These are phyloP conservation scores for Aspergillus fructus DNA, from an alignment of 2,329 filamentous ascomycete species.

Conservation along the genomic window DNA sequence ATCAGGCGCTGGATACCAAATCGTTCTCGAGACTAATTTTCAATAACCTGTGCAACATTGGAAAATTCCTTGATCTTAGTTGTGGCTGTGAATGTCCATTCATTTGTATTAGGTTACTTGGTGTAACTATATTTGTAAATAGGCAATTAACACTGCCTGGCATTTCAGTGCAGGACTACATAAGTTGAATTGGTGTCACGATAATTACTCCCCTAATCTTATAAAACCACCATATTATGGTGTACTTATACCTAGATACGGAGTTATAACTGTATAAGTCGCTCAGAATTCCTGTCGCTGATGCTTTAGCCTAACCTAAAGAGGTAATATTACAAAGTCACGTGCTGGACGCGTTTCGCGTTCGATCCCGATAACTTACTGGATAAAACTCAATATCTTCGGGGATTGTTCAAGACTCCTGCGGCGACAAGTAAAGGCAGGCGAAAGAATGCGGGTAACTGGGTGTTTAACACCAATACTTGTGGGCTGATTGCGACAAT, in stretches of 20 bases:
- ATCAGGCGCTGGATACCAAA: slow-evolving; percentile 84
- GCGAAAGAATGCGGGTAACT: background rate
- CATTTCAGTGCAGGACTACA: background rate
- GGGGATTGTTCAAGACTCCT: background rate
- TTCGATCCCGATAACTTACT: slow-evolving; percentile 17
- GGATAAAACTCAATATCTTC: background rate
- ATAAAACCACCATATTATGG: background rate
- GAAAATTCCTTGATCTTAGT: background rate
- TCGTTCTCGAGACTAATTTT: slow-evolving; percentile 62
- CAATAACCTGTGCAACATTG: background rate
- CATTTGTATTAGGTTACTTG: background rate
- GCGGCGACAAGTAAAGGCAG: background rate
- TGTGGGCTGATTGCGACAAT: slow-evolving; percentile 20
- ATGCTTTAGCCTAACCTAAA: slow-evolving; percentile 12
- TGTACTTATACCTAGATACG: no score
- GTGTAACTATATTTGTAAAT: slow-evolving; percentile 17
- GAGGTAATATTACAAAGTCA: slow-evolving; percentile 29
- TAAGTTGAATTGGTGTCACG: background rate
- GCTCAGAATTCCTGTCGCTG: no score
- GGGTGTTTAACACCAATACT: background rate
- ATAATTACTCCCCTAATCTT: background rate
- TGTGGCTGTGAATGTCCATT: background rate
- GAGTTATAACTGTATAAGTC: no score
- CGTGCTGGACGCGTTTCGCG: slow-evolving; percentile 34
- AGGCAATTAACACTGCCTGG: background rate